Percentiles rank a stretch among this genome's conserved stretches.
Evolutionary conservation across 441 rosid genomes (phyloP).

Genomic region (Hura crepitans): DNA sequence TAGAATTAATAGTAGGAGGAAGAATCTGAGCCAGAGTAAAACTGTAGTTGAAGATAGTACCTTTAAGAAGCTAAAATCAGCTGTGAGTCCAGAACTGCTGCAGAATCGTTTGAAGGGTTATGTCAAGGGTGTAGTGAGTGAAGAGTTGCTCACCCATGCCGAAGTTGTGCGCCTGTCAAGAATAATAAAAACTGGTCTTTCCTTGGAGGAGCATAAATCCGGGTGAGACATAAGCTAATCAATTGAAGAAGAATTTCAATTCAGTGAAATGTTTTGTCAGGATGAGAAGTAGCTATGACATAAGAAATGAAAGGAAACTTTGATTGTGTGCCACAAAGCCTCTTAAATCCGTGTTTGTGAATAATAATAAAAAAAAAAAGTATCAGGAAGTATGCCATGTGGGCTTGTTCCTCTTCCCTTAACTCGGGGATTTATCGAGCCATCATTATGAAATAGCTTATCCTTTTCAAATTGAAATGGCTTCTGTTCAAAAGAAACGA

Average conservation of each 20-base stretch:
- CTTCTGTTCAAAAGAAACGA: not conserved
- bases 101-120: constrained; percentile 63
- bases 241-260: not conserved
- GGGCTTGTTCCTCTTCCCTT: not conserved
- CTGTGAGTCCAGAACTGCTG: constrained; percentile 51
- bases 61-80: constrained; percentile 38
- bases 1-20: constrained; percentile 54
- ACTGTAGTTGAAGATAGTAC: constrained; percentile 27
- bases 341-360: not conserved
- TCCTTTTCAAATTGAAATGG: not conserved
- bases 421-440: not conserved
- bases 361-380: too few species aligned
- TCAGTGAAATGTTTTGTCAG: not conserved
- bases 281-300: not conserved
- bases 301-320: not conserved
- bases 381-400: too few species aligned
- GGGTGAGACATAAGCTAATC: constrained; percentile 41
- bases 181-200: constrained; percentile 70
- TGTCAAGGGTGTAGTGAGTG: constrained; percentile 69
- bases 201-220: constrained; percentile 67
- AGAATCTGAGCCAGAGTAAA: constrained; percentile 32
- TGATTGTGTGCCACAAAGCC: not conserved
- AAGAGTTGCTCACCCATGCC: constrained; percentile 63
- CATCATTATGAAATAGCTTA: not conserved
- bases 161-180: constrained; percentile 77